Percentiles rank a stretch among this genome's conserved stretches.
These are phyloP conservation scores for Pythium coloratum DNA, from an alignment of 352 stramenopile species.

Conservation along the genomic window DNA sequence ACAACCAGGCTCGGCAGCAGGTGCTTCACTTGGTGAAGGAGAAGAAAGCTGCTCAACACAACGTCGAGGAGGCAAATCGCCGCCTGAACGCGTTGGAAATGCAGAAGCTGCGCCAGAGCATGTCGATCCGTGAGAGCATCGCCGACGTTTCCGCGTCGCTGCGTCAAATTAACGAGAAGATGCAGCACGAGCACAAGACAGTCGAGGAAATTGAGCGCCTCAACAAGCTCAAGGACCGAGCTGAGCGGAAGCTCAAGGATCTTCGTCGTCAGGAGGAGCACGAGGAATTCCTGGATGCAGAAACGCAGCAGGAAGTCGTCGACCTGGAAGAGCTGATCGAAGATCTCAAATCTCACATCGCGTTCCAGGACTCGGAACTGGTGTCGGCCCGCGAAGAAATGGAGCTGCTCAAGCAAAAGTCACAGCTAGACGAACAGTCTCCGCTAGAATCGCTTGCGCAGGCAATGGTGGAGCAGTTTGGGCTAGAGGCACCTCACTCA, in stretches of 20 bases:
- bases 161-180: conserved; percentile 56
- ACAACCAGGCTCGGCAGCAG: conserved; percentile 52
- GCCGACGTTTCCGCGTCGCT: conserved; percentile 68
- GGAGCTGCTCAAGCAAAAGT: conserved; percentile 42
- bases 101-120: conserved; percentile 75
- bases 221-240: conserved; percentile 64
- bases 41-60: conserved; percentile 61
- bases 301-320: conserved; percentile 63
- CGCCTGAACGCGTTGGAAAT: conserved; percentile 79
- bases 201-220: conserved; percentile 67
- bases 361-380: conserved; percentile 79
- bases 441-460: conserved; percentile 44
- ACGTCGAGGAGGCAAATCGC: conserved; percentile 49
- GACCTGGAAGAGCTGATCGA: conserved; percentile 78
- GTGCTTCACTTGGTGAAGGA: conserved; percentile 65
- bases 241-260: conserved; percentile 58
- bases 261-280: conserved; percentile 48
- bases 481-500: background rate
- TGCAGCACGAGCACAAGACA: conserved; percentile 56
- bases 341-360: conserved; percentile 78
- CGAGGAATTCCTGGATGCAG: conserved; percentile 58
- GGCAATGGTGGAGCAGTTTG: conserved; percentile 35
- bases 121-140: conserved; percentile 76
- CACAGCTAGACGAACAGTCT: conserved; percentile 41
- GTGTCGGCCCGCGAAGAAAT: conserved; percentile 51